Conservation (phyloP, 768 basidiomycete species). For the Boletellus sp. region DNA sequence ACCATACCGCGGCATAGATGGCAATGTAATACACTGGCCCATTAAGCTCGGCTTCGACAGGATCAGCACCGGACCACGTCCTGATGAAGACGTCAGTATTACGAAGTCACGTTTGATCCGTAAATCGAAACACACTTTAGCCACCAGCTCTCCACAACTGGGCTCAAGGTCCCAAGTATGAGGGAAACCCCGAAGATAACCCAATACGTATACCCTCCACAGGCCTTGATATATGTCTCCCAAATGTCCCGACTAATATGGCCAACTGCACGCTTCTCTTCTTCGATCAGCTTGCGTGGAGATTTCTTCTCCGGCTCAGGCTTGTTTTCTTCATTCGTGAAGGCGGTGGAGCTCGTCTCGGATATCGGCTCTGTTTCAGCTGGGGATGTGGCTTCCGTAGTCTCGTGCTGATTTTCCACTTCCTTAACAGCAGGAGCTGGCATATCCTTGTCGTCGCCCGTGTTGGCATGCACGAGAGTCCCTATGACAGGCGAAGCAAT, state of each 20-base stretch:
- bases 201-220: slow-evolving; percentile 56
- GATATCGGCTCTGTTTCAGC: slow-evolving; percentile 25
- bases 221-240: slow-evolving; percentile 52
- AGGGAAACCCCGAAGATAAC: slow-evolving; percentile 48
- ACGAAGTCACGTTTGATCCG: background rate
- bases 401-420: slow-evolving; percentile 3
- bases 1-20: slow-evolving; percentile 63
- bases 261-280: slow-evolving; percentile 75
- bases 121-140: slow-evolving; percentile 38
- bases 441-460: slow-evolving; percentile 42
- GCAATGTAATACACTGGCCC: slow-evolving; percentile 46
- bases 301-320: slow-evolving; percentile 43
- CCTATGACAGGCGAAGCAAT: slow-evolving; percentile 61
- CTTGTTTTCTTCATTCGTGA: slow-evolving; percentile 34
- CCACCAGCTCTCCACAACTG: slow-evolving; percentile 74
- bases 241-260: slow-evolving; percentile 66
- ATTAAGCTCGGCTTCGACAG: slow-evolving; percentile 36
- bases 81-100: slow-evolving; percentile 30
- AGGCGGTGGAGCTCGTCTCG: slow-evolving; percentile 45
- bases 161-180: slow-evolving; percentile 55
- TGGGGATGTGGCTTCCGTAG: slow-evolving; percentile 21
- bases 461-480: slow-evolving; percentile 59
- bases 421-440: slow-evolving; percentile 12
- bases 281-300: slow-evolving; percentile 82
- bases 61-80: slow-evolving; percentile 55